These are phyloP conservation scores for Paecilomyces sp. DNA, from an alignment of 2,329 filamentous ascomycete species.

Conservation along the genomic window DNA sequence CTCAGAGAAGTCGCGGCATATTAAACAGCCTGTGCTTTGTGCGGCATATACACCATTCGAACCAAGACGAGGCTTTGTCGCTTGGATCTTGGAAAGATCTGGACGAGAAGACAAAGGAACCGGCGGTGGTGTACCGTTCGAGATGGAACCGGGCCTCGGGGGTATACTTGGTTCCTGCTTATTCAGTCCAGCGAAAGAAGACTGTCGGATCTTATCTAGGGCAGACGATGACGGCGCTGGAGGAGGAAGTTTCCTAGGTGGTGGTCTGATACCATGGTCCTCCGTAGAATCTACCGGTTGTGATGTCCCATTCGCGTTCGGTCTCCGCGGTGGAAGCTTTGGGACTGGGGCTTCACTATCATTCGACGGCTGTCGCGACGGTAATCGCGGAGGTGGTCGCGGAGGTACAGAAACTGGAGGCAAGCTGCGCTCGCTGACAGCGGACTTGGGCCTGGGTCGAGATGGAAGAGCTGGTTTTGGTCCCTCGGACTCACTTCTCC, in stretches of 20 bases:
- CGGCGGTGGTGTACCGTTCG: constrained; percentile 36
- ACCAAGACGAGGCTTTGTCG: constrained; percentile 41
- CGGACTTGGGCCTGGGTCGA: constrained; percentile 11
- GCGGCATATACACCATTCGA: constrained; percentile 12
- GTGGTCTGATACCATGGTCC: constrained; percentile 10
- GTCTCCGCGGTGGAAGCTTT: constrained; percentile 16
- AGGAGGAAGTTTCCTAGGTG: constrained; percentile 26
- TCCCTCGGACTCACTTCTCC: constrained; percentile 25
- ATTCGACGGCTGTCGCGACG: constrained; percentile 1
- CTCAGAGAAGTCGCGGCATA: constrained; percentile 80
- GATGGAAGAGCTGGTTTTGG: constrained; percentile 11
- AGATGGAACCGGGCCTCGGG: constrained; percentile 8
- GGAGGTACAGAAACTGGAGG: not conserved
- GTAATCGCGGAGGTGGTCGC: constrained; percentile 1
- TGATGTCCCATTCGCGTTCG: constrained; percentile 12
- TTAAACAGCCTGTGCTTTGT: constrained; percentile 52
- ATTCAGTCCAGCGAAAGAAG: constrained; percentile 43
- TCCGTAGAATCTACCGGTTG: constrained; percentile 9
- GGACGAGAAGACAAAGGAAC: constrained; percentile 50
- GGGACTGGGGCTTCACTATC: constrained; percentile 4
- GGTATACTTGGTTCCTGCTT: constrained; percentile 21
- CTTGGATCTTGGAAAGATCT: constrained; percentile 50
- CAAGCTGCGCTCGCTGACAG: not conserved
- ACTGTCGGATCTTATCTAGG: constrained; percentile 31
- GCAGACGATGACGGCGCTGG: constrained; percentile 24